Evolutionary conservation across 108 stramenopile species (phyloP).

Genomic region (Skeletonema marinoi): DNA sequence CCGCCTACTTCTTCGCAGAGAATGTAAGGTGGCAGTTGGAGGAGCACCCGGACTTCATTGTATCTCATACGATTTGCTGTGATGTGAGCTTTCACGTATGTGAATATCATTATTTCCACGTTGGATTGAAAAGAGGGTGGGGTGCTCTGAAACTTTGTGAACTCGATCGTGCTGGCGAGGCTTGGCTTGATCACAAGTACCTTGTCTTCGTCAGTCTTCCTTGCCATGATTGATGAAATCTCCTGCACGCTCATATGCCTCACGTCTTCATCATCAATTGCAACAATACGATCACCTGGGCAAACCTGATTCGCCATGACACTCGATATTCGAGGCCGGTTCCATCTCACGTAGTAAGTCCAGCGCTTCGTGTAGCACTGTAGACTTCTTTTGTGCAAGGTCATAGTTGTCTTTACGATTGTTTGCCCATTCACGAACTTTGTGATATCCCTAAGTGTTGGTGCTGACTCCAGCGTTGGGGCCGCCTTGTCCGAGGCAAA

Average conservation of each 20-base stretch:
- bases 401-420: not conserved
- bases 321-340: slow-evolving; percentile 64
- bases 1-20: not conserved
- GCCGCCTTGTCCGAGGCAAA: not conserved
- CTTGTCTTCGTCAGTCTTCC: slow-evolving; percentile 84
- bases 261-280: slow-evolving; percentile 91
- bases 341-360: not conserved
- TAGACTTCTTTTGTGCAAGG: not conserved
- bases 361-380: not conserved
- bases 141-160: not conserved
- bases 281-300: slow-evolving; percentile 86
- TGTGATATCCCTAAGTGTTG: not conserved
- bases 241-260: slow-evolving; percentile 86
- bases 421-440: not conserved
- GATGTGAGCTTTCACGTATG: slow-evolving; percentile 2
- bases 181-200: slow-evolving; percentile 59
- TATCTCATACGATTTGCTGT: not conserved
- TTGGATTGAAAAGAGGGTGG: not conserved
- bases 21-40: not conserved
- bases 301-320: slow-evolving; percentile 76
- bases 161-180: not conserved
- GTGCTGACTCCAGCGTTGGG: not conserved
- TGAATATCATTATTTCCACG: not conserved
- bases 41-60: not conserved
- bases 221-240: slow-evolving; percentile 88